Evolutionary conservation across 2,329 filamentous ascomycete species (phyloP).

Genomic region (Aspergillus japonicus): DNA sequence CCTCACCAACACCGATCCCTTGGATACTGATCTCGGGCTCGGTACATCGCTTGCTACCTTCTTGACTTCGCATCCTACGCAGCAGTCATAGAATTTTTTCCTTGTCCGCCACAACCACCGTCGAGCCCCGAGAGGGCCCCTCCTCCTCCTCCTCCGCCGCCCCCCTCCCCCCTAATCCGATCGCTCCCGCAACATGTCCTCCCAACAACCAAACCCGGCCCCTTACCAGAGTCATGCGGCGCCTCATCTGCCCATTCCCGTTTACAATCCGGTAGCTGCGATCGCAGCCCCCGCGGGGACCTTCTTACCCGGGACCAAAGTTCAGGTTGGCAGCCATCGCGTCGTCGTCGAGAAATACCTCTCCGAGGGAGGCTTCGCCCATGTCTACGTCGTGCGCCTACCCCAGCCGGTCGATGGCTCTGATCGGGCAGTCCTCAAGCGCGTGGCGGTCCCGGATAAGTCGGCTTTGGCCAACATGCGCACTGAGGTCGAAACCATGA

Average conservation of each 20-base stretch:
- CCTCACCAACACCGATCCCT: neutral
- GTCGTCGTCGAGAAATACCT: constrained; percentile 96
- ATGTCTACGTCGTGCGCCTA: constrained; percentile 93
- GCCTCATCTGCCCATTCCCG: constrained; percentile 29
- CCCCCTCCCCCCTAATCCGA: constrained; percentile 8
- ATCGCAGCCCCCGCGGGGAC: constrained; percentile 67
- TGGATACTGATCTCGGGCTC: neutral
- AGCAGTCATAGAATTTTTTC: constrained; percentile 20
- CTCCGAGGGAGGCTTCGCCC: constrained; percentile 95
- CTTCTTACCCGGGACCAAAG: constrained; percentile 90
- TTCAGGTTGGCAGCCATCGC: constrained; percentile 88
- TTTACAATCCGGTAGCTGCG: constrained; percentile 38
- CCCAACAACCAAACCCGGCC: constrained; percentile 29
- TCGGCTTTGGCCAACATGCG: constrained; percentile 92
- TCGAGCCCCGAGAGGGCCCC: constrained; percentile 27
- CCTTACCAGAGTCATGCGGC: constrained; percentile 31
- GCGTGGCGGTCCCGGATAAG: constrained; percentile 95
- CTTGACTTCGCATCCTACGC: constrained; percentile 11
- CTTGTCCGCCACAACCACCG: constrained; percentile 3
- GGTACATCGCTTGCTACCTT: neutral
- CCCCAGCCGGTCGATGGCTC: constrained; percentile 73
- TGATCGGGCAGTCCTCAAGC: constrained; percentile 82
- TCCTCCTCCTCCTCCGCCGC: constrained; percentile 9
- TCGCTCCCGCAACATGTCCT: constrained; percentile 28
- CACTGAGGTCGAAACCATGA: constrained; percentile 99